Percentiles rank a stretch among this genome's conserved stretches.
Conservation (phyloP, 179 eudicot species). For the Beta macrorhiza region DNA sequence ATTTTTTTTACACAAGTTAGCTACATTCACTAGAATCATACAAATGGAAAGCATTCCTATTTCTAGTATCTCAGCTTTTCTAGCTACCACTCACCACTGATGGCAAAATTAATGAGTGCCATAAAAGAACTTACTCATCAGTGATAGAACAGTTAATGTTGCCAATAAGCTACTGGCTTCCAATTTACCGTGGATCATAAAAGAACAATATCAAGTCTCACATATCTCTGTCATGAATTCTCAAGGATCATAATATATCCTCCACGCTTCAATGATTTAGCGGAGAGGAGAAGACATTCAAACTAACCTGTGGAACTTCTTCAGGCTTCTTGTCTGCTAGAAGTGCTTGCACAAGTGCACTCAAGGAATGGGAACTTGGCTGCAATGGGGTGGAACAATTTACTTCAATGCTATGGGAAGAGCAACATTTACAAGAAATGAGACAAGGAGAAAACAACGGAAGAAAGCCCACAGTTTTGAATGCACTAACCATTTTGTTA, state of each 20-base stretch:
- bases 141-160: background rate
- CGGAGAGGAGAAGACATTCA: background rate
- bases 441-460: constrained; percentile 9
- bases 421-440: constrained; percentile 11
- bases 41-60: background rate
- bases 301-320: constrained; percentile 84
- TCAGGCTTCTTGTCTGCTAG: constrained; percentile 86
- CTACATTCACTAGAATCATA: background rate
- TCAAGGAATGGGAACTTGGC: constrained; percentile 67
- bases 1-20: background rate
- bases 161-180: background rate
- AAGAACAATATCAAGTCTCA: background rate
- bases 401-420: constrained; percentile 1
- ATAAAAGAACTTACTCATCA: background rate
- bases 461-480: background rate
- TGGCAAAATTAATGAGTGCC: background rate
- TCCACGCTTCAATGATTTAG: no score
- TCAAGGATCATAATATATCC: no score
- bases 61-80: background rate
- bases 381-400: constrained; percentile 35
- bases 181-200: no score
- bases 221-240: background rate
- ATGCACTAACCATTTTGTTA: constrained; percentile 52
- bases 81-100: background rate
- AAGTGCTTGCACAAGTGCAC: constrained; percentile 74